A percentile compares a stretch with the other conserved stretches of the same genome.
Evolutionary conservation across 164 flowering plant genomes (phyloP).

Genomic region (Liriodendron chinense): DNA sequence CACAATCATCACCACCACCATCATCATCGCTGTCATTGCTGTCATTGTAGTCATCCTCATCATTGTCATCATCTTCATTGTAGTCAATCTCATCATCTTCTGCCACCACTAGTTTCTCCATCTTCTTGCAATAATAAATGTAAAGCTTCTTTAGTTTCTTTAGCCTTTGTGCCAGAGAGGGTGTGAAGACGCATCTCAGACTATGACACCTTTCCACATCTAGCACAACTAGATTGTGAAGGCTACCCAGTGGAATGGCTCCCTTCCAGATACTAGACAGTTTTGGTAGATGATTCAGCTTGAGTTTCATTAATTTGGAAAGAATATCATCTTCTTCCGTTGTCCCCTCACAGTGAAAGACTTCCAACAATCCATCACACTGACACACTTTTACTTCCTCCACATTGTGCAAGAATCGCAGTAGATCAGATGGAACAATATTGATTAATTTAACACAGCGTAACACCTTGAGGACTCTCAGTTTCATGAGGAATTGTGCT

Average conservation of each 20-base stretch:
- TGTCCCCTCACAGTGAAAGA: neutral
- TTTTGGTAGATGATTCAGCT: neutral
- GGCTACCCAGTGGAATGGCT: neutral
- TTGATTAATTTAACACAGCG: neutral
- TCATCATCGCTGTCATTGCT: too few species aligned
- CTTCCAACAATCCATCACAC: conserved; percentile 6
- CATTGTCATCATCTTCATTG: too few species aligned
- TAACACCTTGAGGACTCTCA: neutral
- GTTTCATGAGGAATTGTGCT: neutral
- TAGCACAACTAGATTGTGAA: neutral
- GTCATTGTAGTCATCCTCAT: too few species aligned
- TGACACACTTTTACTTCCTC: neutral
- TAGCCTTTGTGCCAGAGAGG: neutral
- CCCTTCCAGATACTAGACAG: conserved; percentile 1
- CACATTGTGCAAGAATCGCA: neutral
- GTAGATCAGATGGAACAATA: neutral
- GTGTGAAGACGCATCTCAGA: neutral
- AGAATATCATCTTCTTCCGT: neutral
- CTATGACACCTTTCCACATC: neutral
- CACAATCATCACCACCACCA: too few species aligned
- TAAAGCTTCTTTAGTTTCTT: neutral
- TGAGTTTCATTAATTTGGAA: neutral
- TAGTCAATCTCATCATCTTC: too few species aligned
- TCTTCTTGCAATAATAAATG: neutral
- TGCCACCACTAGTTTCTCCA: neutral